Evolutionary conservation across 441 rosid species (phyloP).

Genomic region (Bocquillonia castaneifolia): DNA sequence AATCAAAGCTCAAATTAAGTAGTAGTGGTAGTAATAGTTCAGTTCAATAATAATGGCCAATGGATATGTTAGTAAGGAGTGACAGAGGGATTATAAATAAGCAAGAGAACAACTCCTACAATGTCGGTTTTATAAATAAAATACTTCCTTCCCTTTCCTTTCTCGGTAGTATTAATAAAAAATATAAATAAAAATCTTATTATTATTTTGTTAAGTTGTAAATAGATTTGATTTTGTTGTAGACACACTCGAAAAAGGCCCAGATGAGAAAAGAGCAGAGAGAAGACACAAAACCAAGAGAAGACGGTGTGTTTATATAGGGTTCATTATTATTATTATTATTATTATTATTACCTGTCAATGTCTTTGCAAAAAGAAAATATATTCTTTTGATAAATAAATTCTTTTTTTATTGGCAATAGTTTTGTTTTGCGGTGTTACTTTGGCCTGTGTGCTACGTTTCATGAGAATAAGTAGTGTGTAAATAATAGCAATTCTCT

Average conservation of each 20-base stretch:
- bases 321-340: neutral
- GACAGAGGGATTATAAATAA: neutral
- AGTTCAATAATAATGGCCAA: slow-evolving; percentile 8
- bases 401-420: too few species aligned
- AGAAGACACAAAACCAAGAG: neutral
- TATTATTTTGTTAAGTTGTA: slow-evolving; percentile 13
- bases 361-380: neutral
- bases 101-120: neutral
- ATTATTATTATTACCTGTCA: neutral
- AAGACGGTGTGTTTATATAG: slow-evolving; percentile 12
- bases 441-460: too few species aligned
- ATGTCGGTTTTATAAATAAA: neutral
- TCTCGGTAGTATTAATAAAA: neutral
- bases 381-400: too few species aligned
- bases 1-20: slow-evolving; percentile 7
- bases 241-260: slow-evolving; percentile 22
- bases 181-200: slow-evolving; percentile 18
- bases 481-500: too few species aligned
- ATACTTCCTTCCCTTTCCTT: slow-evolving; percentile 16
- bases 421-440: too few species aligned
- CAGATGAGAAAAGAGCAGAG: neutral
- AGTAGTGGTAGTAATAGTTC: too few species aligned
- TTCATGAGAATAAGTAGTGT: too few species aligned
- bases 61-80: neutral
- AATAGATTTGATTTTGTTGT: slow-evolving; percentile 26